Conservation (phyloP, 306 rosid species). For the Cyclanthera cordifolia region DNA sequence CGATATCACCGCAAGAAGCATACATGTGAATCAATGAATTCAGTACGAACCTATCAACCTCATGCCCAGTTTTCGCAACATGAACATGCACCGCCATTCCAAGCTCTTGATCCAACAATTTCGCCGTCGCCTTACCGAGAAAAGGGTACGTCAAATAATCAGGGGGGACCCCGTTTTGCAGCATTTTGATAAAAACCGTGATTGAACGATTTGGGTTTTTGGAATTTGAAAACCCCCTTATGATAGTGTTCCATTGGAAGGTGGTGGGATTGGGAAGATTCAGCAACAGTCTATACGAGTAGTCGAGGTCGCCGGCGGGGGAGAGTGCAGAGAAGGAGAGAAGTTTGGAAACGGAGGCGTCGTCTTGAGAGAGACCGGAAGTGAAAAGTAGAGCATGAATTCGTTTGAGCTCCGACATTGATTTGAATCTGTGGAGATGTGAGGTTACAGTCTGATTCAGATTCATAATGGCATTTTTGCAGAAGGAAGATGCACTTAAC, state of each 20-base stretch:
- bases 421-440: constrained; percentile 41
- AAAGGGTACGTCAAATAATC: constrained; percentile 69
- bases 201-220: constrained; percentile 42
- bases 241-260: constrained; percentile 49
- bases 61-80: constrained; percentile 39
- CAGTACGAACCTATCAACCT: constrained; percentile 41
- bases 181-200: constrained; percentile 41
- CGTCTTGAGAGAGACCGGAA: constrained; percentile 42
- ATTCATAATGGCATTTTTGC: constrained; percentile 16
- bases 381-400: constrained; percentile 45
- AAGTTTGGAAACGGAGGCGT: constrained; percentile 27
- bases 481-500: background rate
- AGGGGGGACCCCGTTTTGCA: constrained; percentile 42
- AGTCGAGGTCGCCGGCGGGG: constrained; percentile 31
- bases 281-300: constrained; percentile 40
- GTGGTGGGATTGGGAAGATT: constrained; percentile 39
- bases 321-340: constrained; percentile 43
- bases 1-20: constrained; percentile 40
- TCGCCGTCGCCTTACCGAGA: constrained; percentile 57
- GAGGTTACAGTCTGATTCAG: constrained; percentile 21
- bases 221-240: constrained; percentile 52
- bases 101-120: constrained; percentile 32
- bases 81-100: constrained; percentile 58
- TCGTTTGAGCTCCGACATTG: constrained; percentile 51
- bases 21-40: constrained; percentile 49